Conservation (phyloP, 1,284 basidiomycete species). For the Ceratobasidium sp. region DNA sequence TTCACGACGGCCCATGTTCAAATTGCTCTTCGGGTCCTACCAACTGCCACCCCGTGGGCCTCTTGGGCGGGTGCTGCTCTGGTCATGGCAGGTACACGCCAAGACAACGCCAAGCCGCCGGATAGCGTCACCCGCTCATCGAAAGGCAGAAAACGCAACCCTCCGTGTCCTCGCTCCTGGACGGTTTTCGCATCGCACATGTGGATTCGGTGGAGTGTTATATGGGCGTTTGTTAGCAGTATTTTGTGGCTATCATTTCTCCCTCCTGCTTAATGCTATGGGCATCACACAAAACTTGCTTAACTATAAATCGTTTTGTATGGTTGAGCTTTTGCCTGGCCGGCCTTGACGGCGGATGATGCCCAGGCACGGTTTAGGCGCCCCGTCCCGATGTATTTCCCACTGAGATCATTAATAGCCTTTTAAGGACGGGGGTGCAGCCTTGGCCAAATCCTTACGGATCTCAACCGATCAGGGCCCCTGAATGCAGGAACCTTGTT, state of each 20-base stretch:
- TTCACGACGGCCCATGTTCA: conserved; percentile 88
- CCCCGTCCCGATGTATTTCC: too few species aligned
- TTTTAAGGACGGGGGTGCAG: too few species aligned
- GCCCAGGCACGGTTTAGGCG: too few species aligned
- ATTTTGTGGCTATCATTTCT: conserved; percentile 87
- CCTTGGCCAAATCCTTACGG: too few species aligned
- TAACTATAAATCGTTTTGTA: too few species aligned
- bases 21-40: conserved; percentile 79
- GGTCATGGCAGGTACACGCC: conserved; percentile 49
- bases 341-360: too few species aligned
- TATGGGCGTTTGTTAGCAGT: conserved; percentile 78
- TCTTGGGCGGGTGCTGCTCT: conserved; percentile 86
- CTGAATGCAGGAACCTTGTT: too few species aligned
- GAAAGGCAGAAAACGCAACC: too few species aligned
- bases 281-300: too few species aligned
- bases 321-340: too few species aligned
- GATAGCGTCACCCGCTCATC: conserved; percentile 27
- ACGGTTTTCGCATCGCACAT: conserved; percentile 6
- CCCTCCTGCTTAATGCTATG: conserved; percentile 84
- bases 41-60: conserved; percentile 77
- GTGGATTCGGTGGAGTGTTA: conserved; percentile 76
- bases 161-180: conserved; percentile 40
- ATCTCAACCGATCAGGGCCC: too few species aligned
- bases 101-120: conserved; percentile 14
- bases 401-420: too few species aligned